Evolutionary conservation across 176 grass and related monocot species (phyloP), one percentile per base, ranked within the genome.

Genomic region (Luzula sylvatica): DNA sequence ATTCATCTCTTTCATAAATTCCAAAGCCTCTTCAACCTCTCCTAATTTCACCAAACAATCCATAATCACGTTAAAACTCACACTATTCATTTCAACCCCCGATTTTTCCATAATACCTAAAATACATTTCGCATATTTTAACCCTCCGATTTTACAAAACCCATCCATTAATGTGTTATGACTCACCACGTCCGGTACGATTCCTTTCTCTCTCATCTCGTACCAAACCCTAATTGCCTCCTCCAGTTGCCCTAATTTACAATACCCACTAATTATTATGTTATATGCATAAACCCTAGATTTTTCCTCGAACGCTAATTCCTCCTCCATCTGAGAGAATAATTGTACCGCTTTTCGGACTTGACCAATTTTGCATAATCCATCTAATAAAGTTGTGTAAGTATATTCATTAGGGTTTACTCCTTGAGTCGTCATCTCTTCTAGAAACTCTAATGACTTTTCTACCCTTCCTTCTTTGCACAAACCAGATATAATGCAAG

Each of bases 391-490:
- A 60, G 73, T 55, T 3, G 79, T 95, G 48, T 85, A 85, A 69
- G 89, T 95, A 50, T 84, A 48, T 28, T 84, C 65, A 85, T 85
- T 85, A 13, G 76, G 76, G 20, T 81, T 62, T 57, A 43, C 38
- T 45, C 56, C 59, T 46, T 17, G 25, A 26, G 2, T 66, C 22
- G 61, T 55, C 77, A 95, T 88, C 40, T 74, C 66, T 47, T 78
- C 50, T 29, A 82, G 62, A 66, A 85, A 88, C 19, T 68, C 89
- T 42, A 76, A 72, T 23, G 78, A 79, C 72, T 82, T 88, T n/a
- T 95, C 80, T 52, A 88, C 69, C 20, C 56, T 87, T 5, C 83
- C 80, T 69, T 78, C 70, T 49, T 72, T 75, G 66, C 89, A 88
- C 3, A 95, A 52, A 11, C 76, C 76, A 81, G 77, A 60, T 18